Conservation (phyloP, 1,139 yeast genomes). For the Debaryomyces nepalensis region DNA sequence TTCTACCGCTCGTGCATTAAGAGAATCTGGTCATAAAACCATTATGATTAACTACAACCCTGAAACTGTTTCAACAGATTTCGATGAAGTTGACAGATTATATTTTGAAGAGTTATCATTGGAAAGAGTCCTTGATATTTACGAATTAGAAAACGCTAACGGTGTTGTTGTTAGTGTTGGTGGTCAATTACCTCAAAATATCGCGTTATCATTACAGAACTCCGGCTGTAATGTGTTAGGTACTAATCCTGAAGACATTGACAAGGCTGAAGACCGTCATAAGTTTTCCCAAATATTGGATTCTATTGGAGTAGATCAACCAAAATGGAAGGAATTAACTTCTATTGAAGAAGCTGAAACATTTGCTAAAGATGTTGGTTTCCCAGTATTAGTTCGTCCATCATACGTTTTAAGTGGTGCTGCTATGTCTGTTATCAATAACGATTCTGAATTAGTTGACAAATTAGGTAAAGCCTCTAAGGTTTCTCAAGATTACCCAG, state of each 20-base stretch:
- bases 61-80: constrained; percentile 97
- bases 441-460: constrained; percentile 74
- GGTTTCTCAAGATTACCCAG: constrained; percentile 95
- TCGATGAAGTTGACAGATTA: constrained; percentile 95
- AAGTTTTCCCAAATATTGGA: constrained; percentile 94
- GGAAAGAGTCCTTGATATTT: constrained; percentile 97
- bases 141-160: constrained; percentile 84
- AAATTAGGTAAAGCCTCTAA: constrained; percentile 87
- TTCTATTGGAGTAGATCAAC: constrained; percentile 91
- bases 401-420: constrained; percentile 98
- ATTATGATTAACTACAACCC: constrained; percentile 98
- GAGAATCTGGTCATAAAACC: constrained; percentile 86
- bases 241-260: constrained; percentile 93
- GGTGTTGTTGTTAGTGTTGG: constrained; percentile 98
- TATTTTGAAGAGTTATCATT: constrained; percentile 94
- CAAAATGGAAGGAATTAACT: constrained; percentile 95
- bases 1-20: constrained; percentile 90
- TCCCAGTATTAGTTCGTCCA: constrained; percentile 97
- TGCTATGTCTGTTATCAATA: constrained; percentile 93
- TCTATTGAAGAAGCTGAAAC: constrained; percentile 82
- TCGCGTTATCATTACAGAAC: constrained; percentile 82
- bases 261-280: constrained; percentile 97
- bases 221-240: constrained; percentile 90
- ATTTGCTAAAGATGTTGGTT: constrained; percentile 86
- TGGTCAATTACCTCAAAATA: constrained; percentile 97